phyloP scores from a whole-genome alignment of 176 grass and related monocot genomes.

The Carex littledalei region DNA sequence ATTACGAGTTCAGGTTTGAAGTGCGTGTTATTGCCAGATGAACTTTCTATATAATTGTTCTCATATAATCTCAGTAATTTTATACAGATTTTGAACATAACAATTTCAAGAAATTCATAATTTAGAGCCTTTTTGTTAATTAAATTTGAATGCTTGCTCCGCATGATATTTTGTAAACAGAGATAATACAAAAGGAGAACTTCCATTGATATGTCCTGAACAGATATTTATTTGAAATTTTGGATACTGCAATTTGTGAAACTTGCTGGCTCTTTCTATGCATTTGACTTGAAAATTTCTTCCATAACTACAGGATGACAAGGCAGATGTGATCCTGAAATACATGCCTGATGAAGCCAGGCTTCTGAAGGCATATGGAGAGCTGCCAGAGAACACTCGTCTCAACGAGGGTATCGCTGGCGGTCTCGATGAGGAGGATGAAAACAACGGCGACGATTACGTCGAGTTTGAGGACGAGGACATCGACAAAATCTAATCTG shows the following conservation, averaged over 20 bases:
- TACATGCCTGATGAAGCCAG: slow-evolving; percentile 52
- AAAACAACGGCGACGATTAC: slow-evolving; percentile 36
- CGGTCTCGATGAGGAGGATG: slow-evolving; percentile 48
- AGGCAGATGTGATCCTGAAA: slow-evolving; percentile 50
- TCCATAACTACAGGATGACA: slow-evolving; percentile 29
- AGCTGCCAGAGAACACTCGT: slow-evolving; percentile 48
- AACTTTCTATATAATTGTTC: not conserved
- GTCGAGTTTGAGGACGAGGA: slow-evolving; percentile 62
- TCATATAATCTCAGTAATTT: not conserved
- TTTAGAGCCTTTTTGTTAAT: not conserved
- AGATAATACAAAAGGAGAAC: not conserved
- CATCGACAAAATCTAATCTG: slow-evolving; percentile 47
- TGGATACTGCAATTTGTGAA: not conserved
- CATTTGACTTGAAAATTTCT: not conserved
- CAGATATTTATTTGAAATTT: not conserved
- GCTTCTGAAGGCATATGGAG: slow-evolving; percentile 52
- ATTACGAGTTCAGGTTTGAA: not conserved
- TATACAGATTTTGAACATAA: not conserved
- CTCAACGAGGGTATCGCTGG: slow-evolving; percentile 53
- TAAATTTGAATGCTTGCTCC: not conserved
- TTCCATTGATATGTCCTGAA: not conserved
- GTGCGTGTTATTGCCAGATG: not conserved
- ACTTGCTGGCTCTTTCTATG: no score
- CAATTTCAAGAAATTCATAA: not conserved
- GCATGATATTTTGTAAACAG: not conserved